These are phyloP conservation scores for Arthrobotrys conoides DNA, from an alignment of 2,329 filamentous ascomycete genomes.

Conservation along the genomic window DNA sequence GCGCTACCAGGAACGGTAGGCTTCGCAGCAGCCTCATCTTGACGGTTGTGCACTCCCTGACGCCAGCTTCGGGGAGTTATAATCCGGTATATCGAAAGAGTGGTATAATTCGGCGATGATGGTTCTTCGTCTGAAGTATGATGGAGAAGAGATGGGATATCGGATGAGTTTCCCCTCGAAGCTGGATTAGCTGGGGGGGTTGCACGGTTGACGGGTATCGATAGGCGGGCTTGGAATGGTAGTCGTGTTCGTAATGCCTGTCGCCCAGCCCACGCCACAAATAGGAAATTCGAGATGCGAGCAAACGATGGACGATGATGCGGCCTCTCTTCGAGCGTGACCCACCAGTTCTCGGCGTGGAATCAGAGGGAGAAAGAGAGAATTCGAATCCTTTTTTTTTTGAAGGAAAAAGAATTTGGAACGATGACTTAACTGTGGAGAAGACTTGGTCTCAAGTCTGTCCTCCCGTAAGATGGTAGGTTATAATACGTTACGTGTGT, in stretches of 20 bases:
- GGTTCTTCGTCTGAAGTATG: neutral
- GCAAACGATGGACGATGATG: constrained; percentile 40
- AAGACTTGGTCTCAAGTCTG: neutral
- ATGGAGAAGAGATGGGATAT: constrained; percentile 31
- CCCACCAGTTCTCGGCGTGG: constrained; percentile 13
- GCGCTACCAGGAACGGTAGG: constrained; percentile 61
- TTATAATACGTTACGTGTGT: constrained; percentile 33
- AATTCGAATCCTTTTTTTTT: no score
- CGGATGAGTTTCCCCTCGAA: constrained; percentile 19
- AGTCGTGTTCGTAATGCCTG: constrained; percentile 59
- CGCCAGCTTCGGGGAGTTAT: constrained; percentile 41
- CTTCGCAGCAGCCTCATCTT: constrained; percentile 61
- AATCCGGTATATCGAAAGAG: constrained; percentile 12
- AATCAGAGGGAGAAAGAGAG: constrained; percentile 8
- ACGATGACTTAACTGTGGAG: neutral
- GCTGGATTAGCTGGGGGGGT: constrained; percentile 18
- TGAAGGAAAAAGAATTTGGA: constrained; percentile 27
- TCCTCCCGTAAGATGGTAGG: neutral
- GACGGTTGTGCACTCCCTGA: constrained; percentile 39
- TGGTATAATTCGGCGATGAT: constrained; percentile 11
- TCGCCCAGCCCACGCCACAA: constrained; percentile 45
- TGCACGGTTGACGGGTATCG: constrained; percentile 32
- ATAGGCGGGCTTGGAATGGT: constrained; percentile 46
- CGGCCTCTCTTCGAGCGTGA: constrained; percentile 35
- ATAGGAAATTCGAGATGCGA: constrained; percentile 51